Percentiles rank a stretch among this genome's conserved stretches.
phyloP scores from a whole-genome alignment of 129 eudicot species.

The Chrysanthemum makinoi region DNA sequence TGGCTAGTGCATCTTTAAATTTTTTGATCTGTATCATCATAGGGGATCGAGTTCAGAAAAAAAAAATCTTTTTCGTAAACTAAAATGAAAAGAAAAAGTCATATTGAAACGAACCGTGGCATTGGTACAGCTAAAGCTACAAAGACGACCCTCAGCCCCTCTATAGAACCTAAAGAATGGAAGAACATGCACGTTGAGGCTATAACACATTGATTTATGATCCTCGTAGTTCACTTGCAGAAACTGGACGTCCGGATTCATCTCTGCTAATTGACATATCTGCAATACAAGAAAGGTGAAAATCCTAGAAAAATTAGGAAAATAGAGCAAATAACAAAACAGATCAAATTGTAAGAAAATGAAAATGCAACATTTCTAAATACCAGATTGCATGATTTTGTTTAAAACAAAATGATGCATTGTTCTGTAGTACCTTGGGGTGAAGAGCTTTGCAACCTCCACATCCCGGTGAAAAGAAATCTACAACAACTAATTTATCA shows the following conservation, averaged over 20 bases:
- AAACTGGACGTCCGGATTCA: constrained; percentile 77
- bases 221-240: constrained; percentile 73
- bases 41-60: background rate
- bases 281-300: constrained; percentile 24
- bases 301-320: background rate
- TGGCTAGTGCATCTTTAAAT: constrained; percentile 61
- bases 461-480: constrained; percentile 83
- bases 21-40: constrained; percentile 59
- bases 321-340: background rate
- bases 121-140: constrained; percentile 90
- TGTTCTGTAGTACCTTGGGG: constrained; percentile 51
- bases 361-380: background rate
- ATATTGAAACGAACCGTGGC: constrained; percentile 65
- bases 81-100: background rate
- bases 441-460: constrained; percentile 92
- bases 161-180: constrained; percentile 84
- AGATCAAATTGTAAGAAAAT: background rate
- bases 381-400: background rate
- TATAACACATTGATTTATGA: constrained; percentile 77
- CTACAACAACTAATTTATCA: constrained; percentile 63
- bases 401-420: no score
- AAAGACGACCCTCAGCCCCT: constrained; percentile 75
- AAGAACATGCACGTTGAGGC: constrained; percentile 74
- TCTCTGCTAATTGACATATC: constrained; percentile 83
- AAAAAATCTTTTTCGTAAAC: no score